Base-by-base conservation (phyloP, 1,284 basidiomycete species). In the Microbotryum lychnidis-dioicae region DNA sequence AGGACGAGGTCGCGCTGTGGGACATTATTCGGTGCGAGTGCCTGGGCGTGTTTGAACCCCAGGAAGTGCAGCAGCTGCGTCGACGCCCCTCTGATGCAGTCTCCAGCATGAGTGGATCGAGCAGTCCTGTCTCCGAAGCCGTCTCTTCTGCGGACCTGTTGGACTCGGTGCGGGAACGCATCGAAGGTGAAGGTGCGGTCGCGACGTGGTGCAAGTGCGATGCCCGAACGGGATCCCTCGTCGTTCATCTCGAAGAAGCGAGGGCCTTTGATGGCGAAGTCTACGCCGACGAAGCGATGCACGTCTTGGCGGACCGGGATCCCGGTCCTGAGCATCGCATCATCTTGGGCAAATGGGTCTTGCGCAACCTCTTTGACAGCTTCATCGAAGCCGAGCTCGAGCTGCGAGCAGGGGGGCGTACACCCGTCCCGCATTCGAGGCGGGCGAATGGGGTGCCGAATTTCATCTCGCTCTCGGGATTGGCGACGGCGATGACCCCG, bases 231-330 rank as follows among this genome's bases (percentile, higher is more conserved):
- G 94, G 94, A 2, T 83, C 89, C 42, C 79, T 99, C 63, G 87
- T 86, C 0, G 84, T 98, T 4, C 91, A 97, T 76, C 73, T 98
- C 49, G 88, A 84, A 60, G 90, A 96, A 69, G 74, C 73, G 6
- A 78, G 82, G 53, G 90, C 87, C 68, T 97, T 97, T 74, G 92
- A 97, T 64, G 89, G 90, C 12, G 96, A 98, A 76, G 84, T 94
- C 4, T 97, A 96, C 73, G 84, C 87, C 4, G 93, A 97, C 74
- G 94, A 98, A 62, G 75, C 84, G 84, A 63, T 56, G 56, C 54
- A 81, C 84, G 18, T 18, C 37, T 42, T 18, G 16, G 37, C 16
- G 37, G 37, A 5, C 37, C 12, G 12, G 3, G 12, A 42, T 42
- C 37, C 37, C 37, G 37, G 37, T 42, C 66, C 82, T 54, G 93